Conservation (phyloP, 371 early-diverging fungal genomes). For the Funneliformis caledonium region DNA sequence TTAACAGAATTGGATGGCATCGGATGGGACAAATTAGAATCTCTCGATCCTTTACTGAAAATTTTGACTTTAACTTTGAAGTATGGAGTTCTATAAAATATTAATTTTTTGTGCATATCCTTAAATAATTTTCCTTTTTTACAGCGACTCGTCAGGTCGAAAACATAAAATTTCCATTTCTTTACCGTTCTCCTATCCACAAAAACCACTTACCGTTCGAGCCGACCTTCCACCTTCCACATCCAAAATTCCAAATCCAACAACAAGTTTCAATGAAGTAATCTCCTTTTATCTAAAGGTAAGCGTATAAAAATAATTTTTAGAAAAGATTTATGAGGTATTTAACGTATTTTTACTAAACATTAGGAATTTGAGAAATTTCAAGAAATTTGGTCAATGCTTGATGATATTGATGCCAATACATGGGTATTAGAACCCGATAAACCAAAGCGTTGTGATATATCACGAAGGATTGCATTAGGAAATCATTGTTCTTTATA, state of each 20-base stretch:
- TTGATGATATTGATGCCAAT: conserved; percentile 53
- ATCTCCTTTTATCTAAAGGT: conserved; percentile 9
- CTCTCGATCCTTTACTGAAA: conserved; percentile 32
- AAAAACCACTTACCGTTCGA: not conserved
- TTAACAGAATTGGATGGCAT: conserved; percentile 32
- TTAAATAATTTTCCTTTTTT: not conserved
- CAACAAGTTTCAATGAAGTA: not conserved
- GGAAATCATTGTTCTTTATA: conserved; percentile 54
- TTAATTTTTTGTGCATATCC: not conserved
- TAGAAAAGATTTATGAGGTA: too few species aligned
- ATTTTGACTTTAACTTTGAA: conserved; percentile 28
- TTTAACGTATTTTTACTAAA: not conserved
- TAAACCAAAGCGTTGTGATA: conserved; percentile 46
- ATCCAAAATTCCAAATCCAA: not conserved
- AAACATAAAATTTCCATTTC: conserved; percentile 19
- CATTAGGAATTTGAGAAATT: conserved; percentile 42
- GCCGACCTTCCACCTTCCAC: conserved; percentile 9
- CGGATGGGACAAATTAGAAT: conserved; percentile 42
- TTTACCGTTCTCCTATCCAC: conserved; percentile 29
- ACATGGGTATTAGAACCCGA: conserved; percentile 53
- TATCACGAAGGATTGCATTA: conserved; percentile 52
- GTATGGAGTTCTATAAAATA: not conserved
- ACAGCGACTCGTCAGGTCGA: conserved; percentile 39
- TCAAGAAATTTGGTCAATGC: conserved; percentile 45
- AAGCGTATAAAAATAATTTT: not conserved